Percentiles rank a stretch among this genome's conserved stretches.
Evolutionary conservation across 306 rosid genomes (phyloP).

Genomic region (Canavalia gladiata): DNA sequence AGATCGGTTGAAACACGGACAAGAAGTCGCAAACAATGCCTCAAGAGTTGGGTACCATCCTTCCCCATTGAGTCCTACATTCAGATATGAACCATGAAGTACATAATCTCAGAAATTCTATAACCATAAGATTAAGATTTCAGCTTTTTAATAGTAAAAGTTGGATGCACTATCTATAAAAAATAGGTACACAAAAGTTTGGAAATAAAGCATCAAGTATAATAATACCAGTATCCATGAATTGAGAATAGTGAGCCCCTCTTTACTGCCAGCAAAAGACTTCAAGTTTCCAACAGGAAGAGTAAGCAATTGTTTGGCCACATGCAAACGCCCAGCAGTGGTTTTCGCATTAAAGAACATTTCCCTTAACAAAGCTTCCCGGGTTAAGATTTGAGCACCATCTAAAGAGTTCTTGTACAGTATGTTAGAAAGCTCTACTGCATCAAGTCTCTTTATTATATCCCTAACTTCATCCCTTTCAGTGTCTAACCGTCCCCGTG

Average conservation of each 20-base stretch:
- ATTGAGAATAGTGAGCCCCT: conserved; percentile 87
- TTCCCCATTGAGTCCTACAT: conserved; percentile 98
- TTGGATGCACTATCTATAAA: conserved; percentile 13
- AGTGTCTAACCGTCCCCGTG: conserved; percentile 78
- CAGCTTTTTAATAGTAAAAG: conserved; percentile 31
- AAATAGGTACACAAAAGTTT: conserved; percentile 10
- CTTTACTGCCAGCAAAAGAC: conserved; percentile 96
- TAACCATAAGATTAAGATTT: conserved; percentile 32
- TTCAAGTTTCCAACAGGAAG: conserved; percentile 82
- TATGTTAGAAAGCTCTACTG: conserved; percentile 77
- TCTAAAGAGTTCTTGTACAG: conserved; percentile 75
- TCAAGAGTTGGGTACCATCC: conserved; percentile 96
- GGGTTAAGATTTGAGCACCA: conserved; percentile 67
- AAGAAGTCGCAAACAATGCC: conserved; percentile 99
- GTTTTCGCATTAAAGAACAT: conserved; percentile 87
- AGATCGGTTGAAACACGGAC: conserved; percentile 93
- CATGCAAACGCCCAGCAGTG: conserved; percentile 86
- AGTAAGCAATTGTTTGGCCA: conserved; percentile 83
- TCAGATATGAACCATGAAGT: conserved; percentile 41
- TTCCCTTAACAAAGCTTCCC: conserved; percentile 76
- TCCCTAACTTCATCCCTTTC: conserved; percentile 99
- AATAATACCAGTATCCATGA: conserved; percentile 91
- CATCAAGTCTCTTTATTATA: conserved; percentile 85
- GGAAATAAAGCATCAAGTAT: conserved; percentile 31
- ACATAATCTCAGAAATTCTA: conserved; percentile 42